Conservation (phyloP, 495 filamentous ascomycete species). For the Friedmanniomyces simplex region DNA sequence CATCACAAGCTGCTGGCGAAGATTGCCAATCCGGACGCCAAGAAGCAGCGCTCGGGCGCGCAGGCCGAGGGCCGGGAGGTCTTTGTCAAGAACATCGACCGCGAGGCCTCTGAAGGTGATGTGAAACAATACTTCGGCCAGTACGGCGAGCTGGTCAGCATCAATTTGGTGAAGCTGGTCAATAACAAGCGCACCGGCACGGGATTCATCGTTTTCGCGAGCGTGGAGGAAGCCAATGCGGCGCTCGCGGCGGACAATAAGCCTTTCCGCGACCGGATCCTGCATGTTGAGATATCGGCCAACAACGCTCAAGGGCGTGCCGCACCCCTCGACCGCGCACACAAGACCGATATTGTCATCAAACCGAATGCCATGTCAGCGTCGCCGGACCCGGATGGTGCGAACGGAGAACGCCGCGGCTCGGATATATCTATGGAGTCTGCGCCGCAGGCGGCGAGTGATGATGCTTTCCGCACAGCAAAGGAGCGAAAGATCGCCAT, state of each 20-base stretch:
- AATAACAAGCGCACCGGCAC: constrained; percentile 59
- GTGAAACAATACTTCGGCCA: constrained; percentile 57
- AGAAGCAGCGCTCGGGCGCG: constrained; percentile 71
- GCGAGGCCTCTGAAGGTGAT: constrained; percentile 53
- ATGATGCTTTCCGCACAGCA: constrained; percentile 39
- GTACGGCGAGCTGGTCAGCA: constrained; percentile 62
- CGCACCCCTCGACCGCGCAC: constrained; percentile 30
- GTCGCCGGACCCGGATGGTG: constrained; percentile 31
- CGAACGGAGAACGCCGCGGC: constrained; percentile 6
- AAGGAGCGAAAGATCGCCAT: constrained; percentile 37
- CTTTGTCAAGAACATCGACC: constrained; percentile 67
- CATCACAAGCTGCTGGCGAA: constrained; percentile 60
- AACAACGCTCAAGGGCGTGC: constrained; percentile 34
- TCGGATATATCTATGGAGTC: constrained; percentile 15
- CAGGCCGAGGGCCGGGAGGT: constrained; percentile 76
- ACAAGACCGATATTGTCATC: constrained; percentile 15
- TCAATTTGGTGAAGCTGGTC: constrained; percentile 54
- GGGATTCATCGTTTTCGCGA: constrained; percentile 66
- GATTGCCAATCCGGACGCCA: constrained; percentile 70
- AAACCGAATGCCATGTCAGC: constrained; percentile 24
- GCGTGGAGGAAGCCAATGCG: constrained; percentile 59
- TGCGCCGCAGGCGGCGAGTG: constrained; percentile 22
- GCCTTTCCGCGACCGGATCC: constrained; percentile 54
- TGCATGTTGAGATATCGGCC: constrained; percentile 48
- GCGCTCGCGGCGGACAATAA: constrained; percentile 61